phyloP scores from a whole-genome alignment of 257 asterid species.

The Penstemon newberryi region DNA sequence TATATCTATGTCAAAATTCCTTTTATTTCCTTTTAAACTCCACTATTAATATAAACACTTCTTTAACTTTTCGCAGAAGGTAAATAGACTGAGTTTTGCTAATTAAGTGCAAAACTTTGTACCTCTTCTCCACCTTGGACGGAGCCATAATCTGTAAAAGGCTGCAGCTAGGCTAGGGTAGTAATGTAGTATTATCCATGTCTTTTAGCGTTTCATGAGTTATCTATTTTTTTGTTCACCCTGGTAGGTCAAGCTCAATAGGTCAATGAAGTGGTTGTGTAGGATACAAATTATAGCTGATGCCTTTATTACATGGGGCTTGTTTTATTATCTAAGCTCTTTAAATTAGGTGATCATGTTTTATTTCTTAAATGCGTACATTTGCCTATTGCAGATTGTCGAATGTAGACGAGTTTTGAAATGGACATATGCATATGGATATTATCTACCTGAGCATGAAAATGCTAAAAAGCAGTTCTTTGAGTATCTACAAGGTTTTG shows the following conservation, averaged over 20 bases:
- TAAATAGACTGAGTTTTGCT: constrained; percentile 16
- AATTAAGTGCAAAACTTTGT: constrained; percentile 2
- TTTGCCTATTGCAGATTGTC: constrained; percentile 60
- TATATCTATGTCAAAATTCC: neutral
- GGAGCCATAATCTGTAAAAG: neutral
- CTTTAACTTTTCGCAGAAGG: constrained; percentile 8
- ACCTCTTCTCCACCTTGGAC: neutral
- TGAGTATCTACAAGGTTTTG: constrained; percentile 84
- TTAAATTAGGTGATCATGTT: neutral
- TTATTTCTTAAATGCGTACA: constrained; percentile 21
- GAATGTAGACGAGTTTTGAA: constrained; percentile 92
- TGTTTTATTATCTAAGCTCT: constrained; percentile 14
- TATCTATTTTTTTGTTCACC: constrained; percentile 7
- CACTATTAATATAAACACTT: neutral
- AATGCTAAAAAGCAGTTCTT: constrained; percentile 72
- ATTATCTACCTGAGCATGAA: constrained; percentile 71
- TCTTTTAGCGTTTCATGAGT: too few relatives aligned
- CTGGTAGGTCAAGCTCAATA: constrained; percentile 12
- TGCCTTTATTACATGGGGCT: constrained; percentile 8
- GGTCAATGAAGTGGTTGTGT: neutral
- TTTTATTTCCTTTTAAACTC: neutral
- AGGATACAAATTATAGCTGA: neutral
- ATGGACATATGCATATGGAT: constrained; percentile 97
- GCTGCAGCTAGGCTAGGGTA: too few relatives aligned
- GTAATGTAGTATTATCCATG: too few relatives aligned